These are phyloP conservation scores for Forsythia suspensa DNA, from an alignment of 257 asterid species.

Conservation along the genomic window DNA sequence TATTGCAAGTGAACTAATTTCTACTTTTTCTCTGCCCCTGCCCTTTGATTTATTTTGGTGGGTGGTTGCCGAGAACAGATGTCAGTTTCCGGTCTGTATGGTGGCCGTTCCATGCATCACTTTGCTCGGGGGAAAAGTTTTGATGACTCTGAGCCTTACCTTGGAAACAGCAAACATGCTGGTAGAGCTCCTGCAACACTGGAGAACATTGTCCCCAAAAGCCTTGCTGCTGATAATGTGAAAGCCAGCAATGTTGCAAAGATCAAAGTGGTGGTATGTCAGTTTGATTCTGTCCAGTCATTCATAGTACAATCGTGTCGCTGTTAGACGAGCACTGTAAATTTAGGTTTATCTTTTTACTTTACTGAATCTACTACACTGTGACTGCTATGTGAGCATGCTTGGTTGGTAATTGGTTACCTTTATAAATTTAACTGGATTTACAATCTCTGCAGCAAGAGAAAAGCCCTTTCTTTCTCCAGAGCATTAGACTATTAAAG, in stretches of 20 bases:
- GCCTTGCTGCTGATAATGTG: constrained; percentile 74
- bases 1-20: background rate
- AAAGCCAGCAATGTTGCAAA: constrained; percentile 88
- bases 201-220: constrained; percentile 63
- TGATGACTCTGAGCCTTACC: constrained; percentile 68
- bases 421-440: background rate
- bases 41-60: constrained; percentile 17
- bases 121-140: constrained; percentile 68
- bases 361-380: background rate
- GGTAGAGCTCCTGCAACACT: constrained; percentile 57
- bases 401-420: background rate
- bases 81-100: constrained; percentile 59
- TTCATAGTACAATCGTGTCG: background rate
- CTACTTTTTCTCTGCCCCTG: background rate
- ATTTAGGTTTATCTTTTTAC: background rate
- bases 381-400: background rate
- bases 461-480: background rate
- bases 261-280: constrained; percentile 90
- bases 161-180: constrained; percentile 63
- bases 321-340: no score
- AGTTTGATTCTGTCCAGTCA: background rate
- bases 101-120: constrained; percentile 60
- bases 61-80: constrained; percentile 37
- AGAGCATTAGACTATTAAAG: background rate
- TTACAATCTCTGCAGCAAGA: background rate